Conservation (phyloP, 257 asterid genomes). For the Solanum sejunctum region DNA sequence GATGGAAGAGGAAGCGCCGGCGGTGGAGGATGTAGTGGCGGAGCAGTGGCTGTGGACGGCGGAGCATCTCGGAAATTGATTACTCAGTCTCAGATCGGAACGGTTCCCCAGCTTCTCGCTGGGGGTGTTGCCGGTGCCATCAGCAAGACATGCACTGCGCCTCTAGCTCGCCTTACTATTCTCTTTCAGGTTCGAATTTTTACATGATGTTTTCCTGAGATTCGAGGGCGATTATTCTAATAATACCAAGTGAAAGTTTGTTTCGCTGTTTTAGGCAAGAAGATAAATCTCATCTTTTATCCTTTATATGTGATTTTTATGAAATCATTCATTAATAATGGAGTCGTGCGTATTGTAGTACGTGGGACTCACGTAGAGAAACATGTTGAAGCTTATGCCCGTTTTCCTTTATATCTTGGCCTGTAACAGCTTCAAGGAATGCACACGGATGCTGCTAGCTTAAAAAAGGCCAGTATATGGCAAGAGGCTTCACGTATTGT, state of each 20-base stretch:
- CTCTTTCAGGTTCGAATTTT: slow-evolving; percentile 48
- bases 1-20: slow-evolving; percentile 43
- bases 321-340: neutral
- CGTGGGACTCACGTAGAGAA: neutral
- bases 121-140: slow-evolving; percentile 92
- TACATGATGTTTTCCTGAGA: neutral
- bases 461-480: slow-evolving; percentile 60
- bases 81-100: slow-evolving; percentile 33
- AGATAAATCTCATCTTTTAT: neutral
- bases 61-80: slow-evolving; percentile 17
- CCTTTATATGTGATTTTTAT: neutral
- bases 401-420: neutral
- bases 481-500: slow-evolving; percentile 55
- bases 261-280: neutral
- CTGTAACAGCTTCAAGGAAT: slow-evolving; percentile 55
- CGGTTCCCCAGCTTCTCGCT: slow-evolving; percentile 66
- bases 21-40: slow-evolving; percentile 19
- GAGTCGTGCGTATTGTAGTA: neutral
- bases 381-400: neutral
- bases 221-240: neutral
- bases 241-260: neutral
- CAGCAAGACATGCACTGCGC: slow-evolving; percentile 85
- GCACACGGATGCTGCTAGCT: slow-evolving; percentile 44
- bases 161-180: slow-evolving; percentile 80
- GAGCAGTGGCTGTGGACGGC: slow-evolving; percentile 36